These are phyloP conservation scores for Inga oerstediana DNA, from an alignment of 306 rosid genomes.

Conservation along the genomic window DNA sequence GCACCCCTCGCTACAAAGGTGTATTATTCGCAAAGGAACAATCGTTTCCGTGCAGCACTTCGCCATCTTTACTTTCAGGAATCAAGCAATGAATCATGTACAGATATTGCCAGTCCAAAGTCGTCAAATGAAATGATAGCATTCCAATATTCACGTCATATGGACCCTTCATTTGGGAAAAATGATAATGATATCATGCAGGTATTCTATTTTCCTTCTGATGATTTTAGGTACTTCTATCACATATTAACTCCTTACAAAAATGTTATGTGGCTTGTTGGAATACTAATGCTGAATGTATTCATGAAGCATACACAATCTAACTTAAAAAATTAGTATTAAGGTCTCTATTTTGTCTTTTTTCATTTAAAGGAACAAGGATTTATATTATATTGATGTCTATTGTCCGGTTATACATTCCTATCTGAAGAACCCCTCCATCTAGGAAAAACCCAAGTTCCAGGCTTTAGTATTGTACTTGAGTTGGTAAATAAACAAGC, in stretches of 20 bases:
- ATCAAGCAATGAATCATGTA: slow-evolving; percentile 51
- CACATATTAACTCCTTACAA: background rate
- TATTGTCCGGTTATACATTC: slow-evolving; percentile 22
- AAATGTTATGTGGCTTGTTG: background rate
- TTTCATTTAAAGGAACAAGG: background rate
- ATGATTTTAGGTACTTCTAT: slow-evolving; percentile 13
- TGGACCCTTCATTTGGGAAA: slow-evolving; percentile 44
- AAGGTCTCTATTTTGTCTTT: background rate
- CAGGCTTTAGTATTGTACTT: slow-evolving; percentile 28
- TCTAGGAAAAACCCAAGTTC: slow-evolving; percentile 1
- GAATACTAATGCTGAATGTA: slow-evolving; percentile 9
- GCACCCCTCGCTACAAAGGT: slow-evolving; percentile 91
- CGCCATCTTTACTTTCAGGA: slow-evolving; percentile 63
- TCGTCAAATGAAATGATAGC: slow-evolving; percentile 38
- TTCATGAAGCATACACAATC: slow-evolving; percentile 21
- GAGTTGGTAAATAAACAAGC: slow-evolving; percentile 24
- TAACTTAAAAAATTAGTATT: background rate
- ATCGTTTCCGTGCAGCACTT: slow-evolving; percentile 71
- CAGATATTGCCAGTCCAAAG: slow-evolving; percentile 42
- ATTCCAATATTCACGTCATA: slow-evolving; percentile 41
- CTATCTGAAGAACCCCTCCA: slow-evolving; percentile 1
- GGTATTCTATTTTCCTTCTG: slow-evolving; percentile 42
- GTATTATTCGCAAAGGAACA: slow-evolving; percentile 81
- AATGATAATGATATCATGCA: slow-evolving; percentile 37
- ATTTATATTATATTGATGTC: background rate